Base-by-base conservation (phyloP, 164 flowering plant genomes). In the Aristolochia californica region DNA sequence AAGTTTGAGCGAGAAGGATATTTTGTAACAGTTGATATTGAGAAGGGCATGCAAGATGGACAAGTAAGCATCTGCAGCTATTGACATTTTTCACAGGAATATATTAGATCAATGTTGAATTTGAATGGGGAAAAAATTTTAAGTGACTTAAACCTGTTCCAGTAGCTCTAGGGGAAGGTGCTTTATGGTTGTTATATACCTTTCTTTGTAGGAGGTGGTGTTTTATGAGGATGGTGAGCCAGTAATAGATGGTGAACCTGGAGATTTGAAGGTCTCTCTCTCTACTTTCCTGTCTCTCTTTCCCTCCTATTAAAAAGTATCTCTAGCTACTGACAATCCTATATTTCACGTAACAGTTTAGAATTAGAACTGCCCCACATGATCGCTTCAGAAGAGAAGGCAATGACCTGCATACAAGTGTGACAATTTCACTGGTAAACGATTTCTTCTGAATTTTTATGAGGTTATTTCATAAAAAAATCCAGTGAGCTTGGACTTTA, bases 181-280 rank as follows among this genome's bases (percentile, higher is more conserved):
- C 30, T 28, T 7, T 2, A 28, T 28, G 30, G 30, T 28, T 28
- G 7, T 28, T 28, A 28, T 7, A 28, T 28, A 28, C 7, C 30
- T 28, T 28, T 28, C 30, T 28, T 34, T 8, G 27, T 79, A 94
- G 99, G 97, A 94, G 68, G 88, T 94, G 48, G 77, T 75, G 25
- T 94, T 94, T 56, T 88, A 82, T 66, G 97, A 94, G 67, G 99
- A 94, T 58, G 97, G 99, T 53, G 97, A 94, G 70, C 99, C 97
- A 34, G 78, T 72, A 70, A 76, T 86, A 52, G 99, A 94, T 75
- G 97, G 99, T 56, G 99, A 94, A 78, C 59, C 91, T 65, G 99
- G 99, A 67, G 99, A 90, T 75, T 72, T 94, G 55, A 88, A 79
- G 91, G 99, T 90, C 18, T 28, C 10, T 47, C 50, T 47, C n/a